Conservation (phyloP, 108 stramenopile genomes). For the Nitzschia sp. region DNA sequence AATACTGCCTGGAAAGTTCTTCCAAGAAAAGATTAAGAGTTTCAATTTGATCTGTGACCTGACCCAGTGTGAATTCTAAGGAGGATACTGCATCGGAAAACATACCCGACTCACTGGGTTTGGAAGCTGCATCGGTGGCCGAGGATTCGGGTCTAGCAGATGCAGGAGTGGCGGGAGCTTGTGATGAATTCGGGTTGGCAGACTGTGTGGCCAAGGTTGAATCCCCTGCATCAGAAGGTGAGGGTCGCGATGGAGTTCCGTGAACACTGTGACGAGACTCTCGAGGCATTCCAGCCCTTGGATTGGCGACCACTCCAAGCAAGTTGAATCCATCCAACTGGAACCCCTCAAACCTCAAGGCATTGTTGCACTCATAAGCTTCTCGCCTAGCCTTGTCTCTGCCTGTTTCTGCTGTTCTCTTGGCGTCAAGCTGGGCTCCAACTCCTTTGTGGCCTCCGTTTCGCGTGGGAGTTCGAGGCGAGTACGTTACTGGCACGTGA, state of each 20-base stretch:
- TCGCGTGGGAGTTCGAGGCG: neutral
- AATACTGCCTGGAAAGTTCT: conserved; percentile 42
- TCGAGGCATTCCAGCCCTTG: conserved; percentile 39
- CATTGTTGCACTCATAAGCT: conserved; percentile 37
- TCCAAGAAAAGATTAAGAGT: conserved; percentile 46
- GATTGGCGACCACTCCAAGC: conserved; percentile 77
- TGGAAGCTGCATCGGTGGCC: neutral
- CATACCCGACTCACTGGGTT: conserved; percentile 21
- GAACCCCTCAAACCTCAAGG: conserved; percentile 35
- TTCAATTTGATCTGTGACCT: conserved; percentile 60
- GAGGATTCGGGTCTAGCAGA: neutral
- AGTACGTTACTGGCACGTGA: neutral
- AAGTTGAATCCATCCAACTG: conserved; percentile 83
- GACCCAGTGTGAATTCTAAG: conserved; percentile 42
- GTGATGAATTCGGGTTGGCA: too few species aligned
- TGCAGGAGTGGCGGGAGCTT: neutral
- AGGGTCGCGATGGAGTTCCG: conserved; percentile 2
- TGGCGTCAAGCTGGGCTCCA: neutral
- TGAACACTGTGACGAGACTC: neutral
- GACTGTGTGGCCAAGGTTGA: neutral
- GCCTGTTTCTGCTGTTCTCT: conserved; percentile 8
- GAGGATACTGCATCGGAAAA: conserved; percentile 44
- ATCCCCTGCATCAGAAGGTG: neutral
- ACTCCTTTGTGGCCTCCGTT: neutral
- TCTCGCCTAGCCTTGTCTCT: conserved; percentile 33